Percentiles rank a stretch among this genome's conserved stretches.
Conservation (phyloP, 1,284 basidiomycete genomes). For the Rhodotorula sp. region DNA sequence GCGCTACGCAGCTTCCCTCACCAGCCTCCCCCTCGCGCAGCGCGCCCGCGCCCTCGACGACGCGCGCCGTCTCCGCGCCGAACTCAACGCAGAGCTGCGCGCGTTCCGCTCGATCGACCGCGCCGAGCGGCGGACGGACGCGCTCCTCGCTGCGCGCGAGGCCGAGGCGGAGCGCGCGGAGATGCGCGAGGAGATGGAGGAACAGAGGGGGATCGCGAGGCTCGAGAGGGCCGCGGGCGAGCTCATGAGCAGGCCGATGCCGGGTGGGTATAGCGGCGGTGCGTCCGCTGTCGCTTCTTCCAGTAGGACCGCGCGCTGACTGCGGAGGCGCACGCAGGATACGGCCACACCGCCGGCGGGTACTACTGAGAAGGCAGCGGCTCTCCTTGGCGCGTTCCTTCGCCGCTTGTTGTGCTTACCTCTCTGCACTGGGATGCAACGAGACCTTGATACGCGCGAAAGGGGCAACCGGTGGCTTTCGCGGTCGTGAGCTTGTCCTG, state of each 20-base stretch:
- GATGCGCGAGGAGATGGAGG: slow-evolving; percentile 13
- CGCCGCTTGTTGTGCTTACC: no score
- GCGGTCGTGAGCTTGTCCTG: no score
- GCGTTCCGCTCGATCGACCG: slow-evolving; percentile 12
- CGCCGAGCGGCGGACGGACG: slow-evolving; percentile 3
- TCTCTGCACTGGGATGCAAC: no score
- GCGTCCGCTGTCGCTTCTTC: neutral
- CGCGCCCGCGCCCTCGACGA: slow-evolving; percentile 30
- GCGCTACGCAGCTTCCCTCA: slow-evolving; percentile 14
- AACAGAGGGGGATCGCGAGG: slow-evolving; percentile 9
- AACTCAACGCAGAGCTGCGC: slow-evolving; percentile 6
- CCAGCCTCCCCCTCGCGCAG: slow-evolving; percentile 6
- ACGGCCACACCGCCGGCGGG: neutral
- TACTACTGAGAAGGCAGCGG: neutral
- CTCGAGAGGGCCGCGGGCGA: slow-evolving; percentile 10
- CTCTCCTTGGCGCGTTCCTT: no score
- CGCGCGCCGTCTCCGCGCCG: slow-evolving; percentile 18
- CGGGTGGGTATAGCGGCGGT: neutral
- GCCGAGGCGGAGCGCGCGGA: slow-evolving; percentile 1
- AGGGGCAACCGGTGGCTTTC: no score
- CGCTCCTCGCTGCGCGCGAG: slow-evolving; percentile 3
- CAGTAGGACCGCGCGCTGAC: neutral
- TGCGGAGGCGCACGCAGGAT: neutral
- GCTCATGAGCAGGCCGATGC: slow-evolving; percentile 14
- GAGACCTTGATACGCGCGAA: no score